Base-by-base conservation (phyloP, 768 basidiomycete species). In the Lactarius deliciosus region DNA sequence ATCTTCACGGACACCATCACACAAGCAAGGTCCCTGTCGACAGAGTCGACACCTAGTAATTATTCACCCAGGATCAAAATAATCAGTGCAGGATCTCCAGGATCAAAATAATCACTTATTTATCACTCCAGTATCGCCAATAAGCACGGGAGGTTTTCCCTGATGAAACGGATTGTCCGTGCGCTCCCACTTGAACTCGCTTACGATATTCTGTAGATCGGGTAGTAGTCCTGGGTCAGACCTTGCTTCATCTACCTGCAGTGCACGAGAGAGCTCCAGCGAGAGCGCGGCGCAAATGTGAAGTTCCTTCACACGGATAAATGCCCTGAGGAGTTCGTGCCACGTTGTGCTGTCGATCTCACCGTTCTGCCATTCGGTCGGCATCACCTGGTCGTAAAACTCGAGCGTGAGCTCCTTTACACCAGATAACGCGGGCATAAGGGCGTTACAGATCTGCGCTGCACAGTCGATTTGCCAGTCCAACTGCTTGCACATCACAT, bases 401-500 rank as follows among this genome's bases (percentile, higher is more conserved):
- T 32, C n/a, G 38, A 64, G 64, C 3, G 36, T 43, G 4, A 64
- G 50, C 9, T 30, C 13, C 28, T 64, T 38, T 5, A 41, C 50
- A 11, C 20, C 18, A 1, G 58, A 64, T 0, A 64, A 28, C 2
- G 32, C 4, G 5, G 50, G 50, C n/a, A 30, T 36, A 18, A 64
- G 64, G 10, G 57, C 47, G 38, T 28, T 28, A n/a, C 47, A 64
- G n/a, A 64, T 25, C 36, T 59, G 64, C 9, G 38, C 47, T 16
- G 64, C 64, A 15, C 57, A 50, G 10, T 40, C 18, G 6, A 64
- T 32, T 34, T 64, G 57, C 64, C 64, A 54, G 28, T 64, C 50
- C 34, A 64, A 54, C 4, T 36, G 10, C 28, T 7, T 64, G 36
- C 38, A 50, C 9, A 11, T 32, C 36, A 64, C 11, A 5, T 3